A percentile compares a stretch with the other conserved stretches of the same genome.
These are phyloP conservation scores for Spirogloea muscicola DNA, from an alignment of 139 green algal species.

Conservation along the genomic window DNA sequence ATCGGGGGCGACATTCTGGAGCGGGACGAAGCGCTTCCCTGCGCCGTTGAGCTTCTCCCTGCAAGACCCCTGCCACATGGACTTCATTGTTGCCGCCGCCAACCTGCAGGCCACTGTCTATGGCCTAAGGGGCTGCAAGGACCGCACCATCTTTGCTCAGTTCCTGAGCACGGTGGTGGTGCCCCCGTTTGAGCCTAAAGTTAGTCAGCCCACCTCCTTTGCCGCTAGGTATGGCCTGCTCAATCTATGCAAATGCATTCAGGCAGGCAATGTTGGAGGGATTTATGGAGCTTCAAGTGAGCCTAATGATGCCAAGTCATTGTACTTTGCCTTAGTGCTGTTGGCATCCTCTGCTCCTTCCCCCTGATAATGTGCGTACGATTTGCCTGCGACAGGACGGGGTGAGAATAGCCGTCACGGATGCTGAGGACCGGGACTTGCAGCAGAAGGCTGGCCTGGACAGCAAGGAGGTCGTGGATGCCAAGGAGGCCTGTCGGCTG, in stretches of 20 bases:
- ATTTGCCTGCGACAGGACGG: constrained; percentile 31
- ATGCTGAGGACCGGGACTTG: constrained; percentile 16
- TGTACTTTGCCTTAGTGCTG: too few species aligned
- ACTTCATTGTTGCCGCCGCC: constrained; percentile 49
- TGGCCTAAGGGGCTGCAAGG: constrained; percentile 40
- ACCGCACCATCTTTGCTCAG: constrained; percentile 10
- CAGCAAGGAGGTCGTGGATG: neutral
- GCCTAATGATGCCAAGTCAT: too few species aligned
- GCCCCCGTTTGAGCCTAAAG: constrained; percentile 29
- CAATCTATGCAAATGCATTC: too few species aligned
- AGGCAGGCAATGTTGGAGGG: too few species aligned
- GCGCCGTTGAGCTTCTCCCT: constrained; percentile 44
- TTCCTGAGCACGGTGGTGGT: neutral
- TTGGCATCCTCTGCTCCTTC: too few species aligned
- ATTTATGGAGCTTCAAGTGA: too few species aligned
- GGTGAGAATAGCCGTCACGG: constrained; percentile 44
- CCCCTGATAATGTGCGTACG: too few species aligned
- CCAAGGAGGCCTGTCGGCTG: constrained; percentile 5
- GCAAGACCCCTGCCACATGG: constrained; percentile 33
- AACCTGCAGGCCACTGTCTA: constrained; percentile 50
- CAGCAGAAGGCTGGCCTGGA: neutral
- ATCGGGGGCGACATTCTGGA: constrained; percentile 44
- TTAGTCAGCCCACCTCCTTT: too few species aligned
- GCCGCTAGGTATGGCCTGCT: too few species aligned
- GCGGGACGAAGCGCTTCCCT: constrained; percentile 43